These are phyloP conservation scores for Acanthamoeba royreba DNA, from an alignment of 208 protist species.

Conservation along the genomic window DNA sequence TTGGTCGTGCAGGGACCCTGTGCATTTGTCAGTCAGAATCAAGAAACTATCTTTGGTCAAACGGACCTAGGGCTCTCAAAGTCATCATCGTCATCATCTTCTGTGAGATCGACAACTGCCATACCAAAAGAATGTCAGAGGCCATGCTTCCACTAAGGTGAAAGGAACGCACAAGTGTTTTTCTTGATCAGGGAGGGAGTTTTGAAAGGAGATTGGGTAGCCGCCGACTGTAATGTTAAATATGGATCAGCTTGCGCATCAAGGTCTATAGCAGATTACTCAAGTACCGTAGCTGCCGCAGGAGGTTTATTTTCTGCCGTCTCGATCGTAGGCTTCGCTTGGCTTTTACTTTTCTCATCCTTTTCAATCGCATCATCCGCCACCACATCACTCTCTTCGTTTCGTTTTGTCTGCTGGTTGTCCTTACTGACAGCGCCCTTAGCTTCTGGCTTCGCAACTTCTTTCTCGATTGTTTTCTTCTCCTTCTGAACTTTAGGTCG, in stretches of 20 bases:
- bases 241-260: too few relatives aligned
- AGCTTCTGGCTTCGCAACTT: not conserved
- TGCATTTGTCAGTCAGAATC: not conserved
- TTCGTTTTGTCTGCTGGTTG: too few relatives aligned
- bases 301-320: too few relatives aligned
- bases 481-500: not conserved
- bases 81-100: not conserved
- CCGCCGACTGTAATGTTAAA: too few relatives aligned
- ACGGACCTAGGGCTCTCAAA: not conserved
- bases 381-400: too few relatives aligned
- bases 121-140: not conserved
- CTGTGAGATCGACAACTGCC: not conserved
- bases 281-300: too few relatives aligned
- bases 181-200: not conserved
- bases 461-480: not conserved
- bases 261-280: too few relatives aligned
- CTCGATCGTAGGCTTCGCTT: too few relatives aligned
- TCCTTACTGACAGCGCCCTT: not conserved
- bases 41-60: not conserved
- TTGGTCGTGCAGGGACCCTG: too few relatives aligned
- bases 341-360: too few relatives aligned
- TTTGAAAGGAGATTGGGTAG: too few relatives aligned
- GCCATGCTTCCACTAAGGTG: not conserved
- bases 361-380: too few relatives aligned
- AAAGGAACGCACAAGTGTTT: not conserved